Conservation (phyloP, 106 monocot genomes). For the Dendrobium officinale region DNA sequence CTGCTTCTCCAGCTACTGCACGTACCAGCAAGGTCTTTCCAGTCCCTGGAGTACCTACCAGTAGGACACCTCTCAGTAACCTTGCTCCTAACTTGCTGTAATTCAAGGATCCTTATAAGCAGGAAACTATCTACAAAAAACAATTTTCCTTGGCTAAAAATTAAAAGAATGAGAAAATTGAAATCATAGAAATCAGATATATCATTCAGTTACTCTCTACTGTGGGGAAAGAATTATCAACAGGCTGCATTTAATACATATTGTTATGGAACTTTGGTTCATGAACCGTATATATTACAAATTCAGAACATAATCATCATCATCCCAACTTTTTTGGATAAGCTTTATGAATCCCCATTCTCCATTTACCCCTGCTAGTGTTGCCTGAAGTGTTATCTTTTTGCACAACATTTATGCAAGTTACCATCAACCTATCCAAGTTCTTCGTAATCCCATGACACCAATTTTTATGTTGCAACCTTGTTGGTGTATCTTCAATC, state of each 20-base stretch:
- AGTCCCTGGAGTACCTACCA: slow-evolving; percentile 91
- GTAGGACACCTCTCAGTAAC: slow-evolving; percentile 72
- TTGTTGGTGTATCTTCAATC: too few species aligned
- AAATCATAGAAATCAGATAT: background rate
- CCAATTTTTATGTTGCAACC: too few species aligned
- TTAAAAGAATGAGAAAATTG: background rate
- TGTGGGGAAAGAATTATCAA: background rate
- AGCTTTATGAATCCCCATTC: too few species aligned
- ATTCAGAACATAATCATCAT: too few species aligned
- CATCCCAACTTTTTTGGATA: too few species aligned
- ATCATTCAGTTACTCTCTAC: background rate
- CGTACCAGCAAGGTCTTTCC: slow-evolving; percentile 91
- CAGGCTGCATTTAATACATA: background rate
- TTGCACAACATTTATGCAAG: too few species aligned
- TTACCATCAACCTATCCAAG: too few species aligned
- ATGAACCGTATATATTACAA: too few species aligned
- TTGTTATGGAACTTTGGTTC: background rate
- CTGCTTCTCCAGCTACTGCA: slow-evolving; percentile 87
- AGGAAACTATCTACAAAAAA: slow-evolving; percentile 74
- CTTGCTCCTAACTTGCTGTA: slow-evolving; percentile 80
- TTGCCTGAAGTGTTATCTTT: too few species aligned
- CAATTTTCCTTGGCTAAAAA: background rate
- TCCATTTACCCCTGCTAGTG: too few species aligned
- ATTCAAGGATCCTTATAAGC: slow-evolving; percentile 79
- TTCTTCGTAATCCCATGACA: too few species aligned